Base-by-base conservation (phyloP, 129 eudicot species). In the Cynara cardunculus region DNA sequence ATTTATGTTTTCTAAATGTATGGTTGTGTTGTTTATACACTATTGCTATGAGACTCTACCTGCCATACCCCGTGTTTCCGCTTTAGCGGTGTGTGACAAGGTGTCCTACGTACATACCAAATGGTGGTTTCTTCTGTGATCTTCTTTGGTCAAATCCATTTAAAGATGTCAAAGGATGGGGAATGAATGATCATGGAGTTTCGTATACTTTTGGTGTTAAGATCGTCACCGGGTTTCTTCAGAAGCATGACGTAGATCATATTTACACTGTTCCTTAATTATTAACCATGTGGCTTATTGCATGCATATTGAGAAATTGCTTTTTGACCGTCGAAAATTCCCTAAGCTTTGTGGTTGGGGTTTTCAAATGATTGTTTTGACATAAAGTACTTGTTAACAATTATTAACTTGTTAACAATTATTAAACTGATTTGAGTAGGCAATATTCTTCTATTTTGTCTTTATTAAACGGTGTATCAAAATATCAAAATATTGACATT, bases 171-270 rank as follows among this genome's bases (percentile, higher is more conserved):
- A 76, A 78, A 69, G 92, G 92, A 71, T 86, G 90, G 92, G 90
- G 92, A 18, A 84, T 86, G 90, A 86, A 86, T 75, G 90, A 89
- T 75, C 87, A 87, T 44, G 92, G 92, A 22, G 92, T 89, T 81
- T 86, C 88, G 0, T 89, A 73, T 78, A 89, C 92, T 73, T 89
- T 89, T 76, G 89, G 88, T 67, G 83, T 88, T 74, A 88, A 89
- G 81, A 61, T 86, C 74, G 90, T 89, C 28, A 86, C 85, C 5
- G 83, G 61, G 35, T 84, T 89, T 69, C 90, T 89, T 74, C 72
- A 84, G 32, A 86, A 86, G 81, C 92, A 69, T 32, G 90, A 89
- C 72, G 31, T 89, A 73, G 90, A 86, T 75, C 88, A 86, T 71
- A 13, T 37, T 37, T 37, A 37, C 8, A 10, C 1, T 37, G 46